Conservation (phyloP, 495 filamentous ascomycete genomes). For the Annulohypoxylon moriforme region DNA sequence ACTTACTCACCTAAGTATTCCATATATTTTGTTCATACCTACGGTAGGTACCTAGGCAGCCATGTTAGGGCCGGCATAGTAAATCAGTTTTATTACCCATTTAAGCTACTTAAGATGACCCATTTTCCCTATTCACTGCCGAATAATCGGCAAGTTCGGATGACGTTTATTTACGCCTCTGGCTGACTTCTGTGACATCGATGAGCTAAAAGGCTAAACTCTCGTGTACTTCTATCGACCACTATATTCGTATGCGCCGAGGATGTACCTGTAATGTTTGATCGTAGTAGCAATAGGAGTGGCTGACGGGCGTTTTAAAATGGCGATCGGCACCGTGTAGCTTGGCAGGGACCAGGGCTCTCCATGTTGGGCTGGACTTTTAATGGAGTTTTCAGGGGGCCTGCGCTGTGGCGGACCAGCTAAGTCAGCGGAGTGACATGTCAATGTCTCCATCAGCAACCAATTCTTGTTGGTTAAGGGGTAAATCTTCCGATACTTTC, state of each 20-base stretch:
- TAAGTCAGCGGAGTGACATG: conserved; percentile 6
- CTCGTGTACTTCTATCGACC: background rate
- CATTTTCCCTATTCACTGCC: background rate
- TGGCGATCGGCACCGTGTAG: conserved; percentile 30
- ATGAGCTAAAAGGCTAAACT: conserved; percentile 15
- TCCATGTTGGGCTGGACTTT: conserved; percentile 6
- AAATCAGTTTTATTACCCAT: conserved; percentile 4
- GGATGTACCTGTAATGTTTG: conserved; percentile 16
- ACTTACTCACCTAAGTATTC: background rate
- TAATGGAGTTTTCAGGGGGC: conserved; percentile 19
- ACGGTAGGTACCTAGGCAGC: no score
- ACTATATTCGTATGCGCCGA: conserved; percentile 3
- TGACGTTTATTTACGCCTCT: conserved; percentile 36
- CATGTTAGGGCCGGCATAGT: background rate
- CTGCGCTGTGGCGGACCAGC: conserved; percentile 13
- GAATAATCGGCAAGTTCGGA: conserved; percentile 28
- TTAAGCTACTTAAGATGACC: conserved; percentile 19
- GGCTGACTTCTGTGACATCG: conserved; percentile 13
- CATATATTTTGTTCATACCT: background rate
- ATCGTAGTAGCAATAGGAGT: conserved; percentile 1
- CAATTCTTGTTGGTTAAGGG: background rate
- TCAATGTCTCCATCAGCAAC: conserved; percentile 26
- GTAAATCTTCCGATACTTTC: conserved; percentile 15
- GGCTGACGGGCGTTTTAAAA: conserved; percentile 28
- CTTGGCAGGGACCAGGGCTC: conserved; percentile 31